A percentile compares a stretch with the other conserved stretches of the same genome.
These are phyloP conservation scores for Penicillium paradoxum DNA, from an alignment of 495 filamentous ascomycete species.

Conservation along the genomic window DNA sequence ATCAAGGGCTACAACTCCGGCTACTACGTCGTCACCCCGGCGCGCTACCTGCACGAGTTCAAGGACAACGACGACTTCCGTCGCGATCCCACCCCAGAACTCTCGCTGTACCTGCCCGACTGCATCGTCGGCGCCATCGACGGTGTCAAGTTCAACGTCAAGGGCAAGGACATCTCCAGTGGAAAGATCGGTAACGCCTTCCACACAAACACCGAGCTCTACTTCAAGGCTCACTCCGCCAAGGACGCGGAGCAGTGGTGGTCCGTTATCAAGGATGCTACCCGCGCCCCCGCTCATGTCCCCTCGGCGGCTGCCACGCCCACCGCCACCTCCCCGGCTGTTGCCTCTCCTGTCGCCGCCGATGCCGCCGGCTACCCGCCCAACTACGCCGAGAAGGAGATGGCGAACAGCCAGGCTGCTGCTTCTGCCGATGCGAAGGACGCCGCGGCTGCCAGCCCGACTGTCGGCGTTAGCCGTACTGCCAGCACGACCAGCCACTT, in stretches of 20 bases:
- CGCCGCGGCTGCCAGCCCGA: constrained; percentile 7
- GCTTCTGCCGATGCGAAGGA: constrained; percentile 1
- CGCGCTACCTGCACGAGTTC: constrained; percentile 90
- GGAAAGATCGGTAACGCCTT: constrained; percentile 56
- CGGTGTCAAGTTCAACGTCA: constrained; percentile 84
- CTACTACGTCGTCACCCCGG: constrained; percentile 86
- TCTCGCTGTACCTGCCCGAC: constrained; percentile 89
- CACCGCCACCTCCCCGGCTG: constrained; percentile 5
- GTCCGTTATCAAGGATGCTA: constrained; percentile 55
- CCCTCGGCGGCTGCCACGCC: neutral
- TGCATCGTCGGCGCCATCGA: constrained; percentile 70
- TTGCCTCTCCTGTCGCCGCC: neutral
- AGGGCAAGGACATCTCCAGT: constrained; percentile 79
- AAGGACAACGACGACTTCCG: constrained; percentile 84
- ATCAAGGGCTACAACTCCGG: constrained; percentile 70
- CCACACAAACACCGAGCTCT: constrained; percentile 57
- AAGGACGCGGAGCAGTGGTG: constrained; percentile 79
- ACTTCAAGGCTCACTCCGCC: constrained; percentile 69
- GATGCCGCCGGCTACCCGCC: constrained; percentile 19
- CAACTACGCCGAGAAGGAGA: constrained; percentile 26
- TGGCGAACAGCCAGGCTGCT: constrained; percentile 15
- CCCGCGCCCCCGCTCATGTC: constrained; percentile 11
- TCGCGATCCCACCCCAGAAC: constrained; percentile 76
- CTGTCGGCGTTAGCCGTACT: constrained; percentile 22
- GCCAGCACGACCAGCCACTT: constrained; percentile 29